A percentile compares a stretch with the other conserved stretches of the same genome.
Evolutionary conservation across 805 yeast species (phyloP).

Genomic region (Komagataella kurtzmanii): DNA sequence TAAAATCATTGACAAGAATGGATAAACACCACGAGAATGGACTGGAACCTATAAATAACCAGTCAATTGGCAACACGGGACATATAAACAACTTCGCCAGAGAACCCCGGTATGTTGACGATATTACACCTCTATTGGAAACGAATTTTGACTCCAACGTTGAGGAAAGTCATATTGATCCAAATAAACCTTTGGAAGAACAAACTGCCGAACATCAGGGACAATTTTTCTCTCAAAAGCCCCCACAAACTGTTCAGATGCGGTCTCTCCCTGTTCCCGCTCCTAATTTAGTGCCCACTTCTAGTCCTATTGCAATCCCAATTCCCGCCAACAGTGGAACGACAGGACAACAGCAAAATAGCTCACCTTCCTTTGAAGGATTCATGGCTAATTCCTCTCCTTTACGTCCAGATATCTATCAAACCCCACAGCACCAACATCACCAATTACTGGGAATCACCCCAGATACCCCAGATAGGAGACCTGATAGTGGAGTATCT

Average conservation of each 20-base stretch:
- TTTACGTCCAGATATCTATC: neutral
- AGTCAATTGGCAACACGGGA: neutral
- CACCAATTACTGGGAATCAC: slow-evolving; percentile 3
- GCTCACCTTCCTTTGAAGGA: neutral
- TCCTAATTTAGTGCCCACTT: neutral
- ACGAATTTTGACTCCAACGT: neutral
- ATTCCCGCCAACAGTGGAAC: neutral
- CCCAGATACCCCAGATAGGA: neutral
- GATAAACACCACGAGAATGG: neutral
- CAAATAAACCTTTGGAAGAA: neutral
- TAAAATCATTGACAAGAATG: neutral
- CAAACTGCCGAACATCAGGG: neutral
- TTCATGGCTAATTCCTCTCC: neutral
- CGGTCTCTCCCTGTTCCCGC: neutral
- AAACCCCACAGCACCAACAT: neutral
- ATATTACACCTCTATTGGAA: neutral
- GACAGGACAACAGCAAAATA: neutral
- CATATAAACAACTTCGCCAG: neutral
- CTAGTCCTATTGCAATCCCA: neutral
- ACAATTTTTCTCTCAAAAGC: neutral
- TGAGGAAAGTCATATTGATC: neutral
- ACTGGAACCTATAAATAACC: neutral
- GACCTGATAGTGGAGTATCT: slow-evolving; percentile 3
- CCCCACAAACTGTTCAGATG: neutral
- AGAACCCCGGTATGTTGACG: neutral